A percentile compares a stretch with the other conserved stretches of the same genome.
Evolutionary conservation across 2,329 filamentous ascomycete species (phyloP).

Genomic region (Phaeomoniella chlamydospora): DNA sequence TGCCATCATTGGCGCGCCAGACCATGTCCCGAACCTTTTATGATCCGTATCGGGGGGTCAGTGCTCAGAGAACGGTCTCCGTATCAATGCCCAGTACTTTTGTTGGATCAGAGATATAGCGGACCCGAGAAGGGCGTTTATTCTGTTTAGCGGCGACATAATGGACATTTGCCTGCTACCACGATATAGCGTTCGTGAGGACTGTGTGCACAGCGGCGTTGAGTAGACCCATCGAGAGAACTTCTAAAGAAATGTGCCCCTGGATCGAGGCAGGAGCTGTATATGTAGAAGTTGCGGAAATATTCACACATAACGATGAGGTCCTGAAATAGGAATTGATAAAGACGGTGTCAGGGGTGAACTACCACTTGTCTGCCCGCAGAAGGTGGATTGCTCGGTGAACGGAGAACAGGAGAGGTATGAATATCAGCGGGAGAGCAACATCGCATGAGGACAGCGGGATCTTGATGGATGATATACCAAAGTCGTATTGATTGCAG

Average conservation of each 20-base stretch:
- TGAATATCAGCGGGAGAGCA: background rate
- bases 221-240: constrained; percentile 49
- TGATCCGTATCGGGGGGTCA: too few species aligned
- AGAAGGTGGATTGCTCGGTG: background rate
- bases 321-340: background rate
- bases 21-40: too few species aligned
- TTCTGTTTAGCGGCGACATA: constrained; percentile 27
- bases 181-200: constrained; percentile 66
- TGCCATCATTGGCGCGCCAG: too few species aligned
- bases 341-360: background rate
- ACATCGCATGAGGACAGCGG: background rate
- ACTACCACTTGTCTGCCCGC: background rate
- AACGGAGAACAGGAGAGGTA: background rate
- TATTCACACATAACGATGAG: background rate
- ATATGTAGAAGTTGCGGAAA: constrained; percentile 62
- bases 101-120: too few species aligned
- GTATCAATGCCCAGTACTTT: too few species aligned
- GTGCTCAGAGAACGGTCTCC: too few species aligned
- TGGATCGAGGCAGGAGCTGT: constrained; percentile 54
- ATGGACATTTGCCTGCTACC: constrained; percentile 46
- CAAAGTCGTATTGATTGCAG: too few species aligned
- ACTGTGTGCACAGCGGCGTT: constrained; percentile 43
- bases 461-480: too few species aligned
- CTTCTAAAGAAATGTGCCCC: constrained; percentile 58
- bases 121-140: too few species aligned